Base-by-base conservation (phyloP, 345 rosid species). In the Linum tenue region DNA sequence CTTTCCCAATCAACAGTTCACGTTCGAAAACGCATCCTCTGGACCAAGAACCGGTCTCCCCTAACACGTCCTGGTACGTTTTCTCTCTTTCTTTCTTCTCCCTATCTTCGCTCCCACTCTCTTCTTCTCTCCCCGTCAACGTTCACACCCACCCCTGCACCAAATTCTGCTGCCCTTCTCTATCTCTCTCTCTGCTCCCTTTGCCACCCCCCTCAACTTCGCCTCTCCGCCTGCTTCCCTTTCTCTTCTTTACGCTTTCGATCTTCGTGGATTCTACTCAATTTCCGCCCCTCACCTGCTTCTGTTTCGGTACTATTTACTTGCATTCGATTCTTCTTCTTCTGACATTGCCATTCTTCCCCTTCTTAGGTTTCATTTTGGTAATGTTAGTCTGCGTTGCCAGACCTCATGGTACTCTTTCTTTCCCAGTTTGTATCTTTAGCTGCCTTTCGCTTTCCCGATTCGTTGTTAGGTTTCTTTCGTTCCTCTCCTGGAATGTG, bases 1-100 rank as follows among this genome's bases (percentile, higher is more conserved):
- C 53, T 9, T 48, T 48, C 53, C 14, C 14, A 12, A 9, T 1
- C 50, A 43, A 35, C 5, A 35, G 17, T 56, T 40, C 69, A 39
- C 17, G n/a, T 66, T 66, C 69, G 14, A 9, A 66, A 31, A 7
- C 61, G 40, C 2, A 66, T 50, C 39, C 3, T 56, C 38, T 22
- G 53, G 53, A 48, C 61, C 42, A 12, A 11, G 15, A 38, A 17
- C 5, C 3, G 14, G 14, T 9, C 53, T 48, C 53, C 53, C 14
- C 53, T 48, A 12, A 9, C 53, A 48, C 14, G 14, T 48, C 14
- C 53, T 48, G 31, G 11, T 48, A 48, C 53, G 53, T 48, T 48
- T 48, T 10, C 53, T 9, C 31, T 22, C 31, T 22, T 40, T 59
- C 9, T 36, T 5, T 53, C 22, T 11, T 55, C 35, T 62, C 55